These are phyloP conservation scores for Pulveroboletus frians DNA, from an alignment of 768 basidiomycete genomes.

Conservation along the genomic window DNA sequence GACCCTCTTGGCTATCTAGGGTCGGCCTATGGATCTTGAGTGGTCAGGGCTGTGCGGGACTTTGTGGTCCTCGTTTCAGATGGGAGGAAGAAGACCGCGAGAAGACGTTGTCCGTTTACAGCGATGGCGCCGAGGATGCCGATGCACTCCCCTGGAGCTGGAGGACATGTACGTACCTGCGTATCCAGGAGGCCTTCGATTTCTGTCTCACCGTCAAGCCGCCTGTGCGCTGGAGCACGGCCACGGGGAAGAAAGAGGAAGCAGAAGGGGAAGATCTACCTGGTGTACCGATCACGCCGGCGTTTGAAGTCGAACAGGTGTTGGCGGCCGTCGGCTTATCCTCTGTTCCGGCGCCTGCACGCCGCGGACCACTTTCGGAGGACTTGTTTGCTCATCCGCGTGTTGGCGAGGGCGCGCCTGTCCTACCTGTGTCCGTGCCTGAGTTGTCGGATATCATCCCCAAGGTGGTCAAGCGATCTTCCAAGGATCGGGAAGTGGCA, in stretches of 20 bases:
- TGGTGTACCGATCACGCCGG: slow-evolving; percentile 30
- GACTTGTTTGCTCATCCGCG: slow-evolving; percentile 61
- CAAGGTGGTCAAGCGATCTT: slow-evolving; percentile 40
- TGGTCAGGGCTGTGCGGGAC: slow-evolving; percentile 70
- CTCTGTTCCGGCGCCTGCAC: slow-evolving; percentile 45
- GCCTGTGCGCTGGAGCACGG: slow-evolving; percentile 32
- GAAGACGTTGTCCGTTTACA: slow-evolving; percentile 49
- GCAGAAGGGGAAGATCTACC: slow-evolving; percentile 18
- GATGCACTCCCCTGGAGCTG: slow-evolving; percentile 72
- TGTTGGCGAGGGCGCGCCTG: slow-evolving; percentile 22
- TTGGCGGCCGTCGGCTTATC: slow-evolving; percentile 54
- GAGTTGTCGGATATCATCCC: slow-evolving; percentile 41
- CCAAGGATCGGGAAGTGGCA: slow-evolving; percentile 42
- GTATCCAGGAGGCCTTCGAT: slow-evolving; percentile 77
- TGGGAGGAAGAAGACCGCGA: slow-evolving; percentile 80
- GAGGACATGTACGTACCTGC: slow-evolving; percentile 62
- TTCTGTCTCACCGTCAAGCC: slow-evolving; percentile 59
- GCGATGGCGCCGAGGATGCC: slow-evolving; percentile 38
- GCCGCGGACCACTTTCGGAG: slow-evolving; percentile 53
- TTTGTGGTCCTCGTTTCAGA: slow-evolving; percentile 76
- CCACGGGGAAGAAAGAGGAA: slow-evolving; percentile 30
- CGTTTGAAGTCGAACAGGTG: slow-evolving; percentile 50
- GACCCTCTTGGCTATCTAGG: slow-evolving; percentile 35
- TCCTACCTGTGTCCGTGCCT: slow-evolving; percentile 18
- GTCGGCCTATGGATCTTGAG: slow-evolving; percentile 76